Conservation (phyloP, 805 yeast genomes). For the Teunomyces kruisii region DNA sequence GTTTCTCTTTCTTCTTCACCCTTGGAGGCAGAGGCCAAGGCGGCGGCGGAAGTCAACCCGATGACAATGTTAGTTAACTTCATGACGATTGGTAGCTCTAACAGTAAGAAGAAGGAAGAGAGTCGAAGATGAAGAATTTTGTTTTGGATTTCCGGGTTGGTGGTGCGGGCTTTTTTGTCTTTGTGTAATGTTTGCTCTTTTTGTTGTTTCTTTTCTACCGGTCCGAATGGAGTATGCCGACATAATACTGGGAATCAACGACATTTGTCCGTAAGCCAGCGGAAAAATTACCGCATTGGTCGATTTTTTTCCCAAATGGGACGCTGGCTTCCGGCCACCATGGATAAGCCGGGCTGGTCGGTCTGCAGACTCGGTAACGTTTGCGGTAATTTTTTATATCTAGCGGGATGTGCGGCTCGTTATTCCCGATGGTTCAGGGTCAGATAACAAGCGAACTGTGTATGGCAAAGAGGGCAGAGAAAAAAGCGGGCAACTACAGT, state of each 20-base stretch:
- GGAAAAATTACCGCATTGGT: not conserved
- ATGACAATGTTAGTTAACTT: slow-evolving; percentile 43
- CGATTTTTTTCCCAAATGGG: slow-evolving; percentile 1
- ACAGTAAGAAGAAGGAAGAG: not conserved
- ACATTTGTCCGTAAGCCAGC: not conserved
- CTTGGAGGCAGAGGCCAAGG: slow-evolving; percentile 21
- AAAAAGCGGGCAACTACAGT: not conserved
- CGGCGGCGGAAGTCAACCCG: slow-evolving; percentile 40
- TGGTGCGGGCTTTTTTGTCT: slow-evolving; percentile 3
- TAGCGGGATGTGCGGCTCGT: not conserved
- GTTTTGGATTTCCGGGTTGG: slow-evolving; percentile 1
- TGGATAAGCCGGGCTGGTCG: not conserved
- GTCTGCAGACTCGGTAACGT: not conserved
- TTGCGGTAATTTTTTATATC: slow-evolving; percentile 1
- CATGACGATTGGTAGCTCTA: slow-evolving; percentile 26
- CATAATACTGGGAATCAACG: not conserved
- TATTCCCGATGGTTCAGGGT: not conserved
- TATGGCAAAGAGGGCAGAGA: not conserved
- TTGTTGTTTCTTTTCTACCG: not conserved
- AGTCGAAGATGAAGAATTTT: not conserved
- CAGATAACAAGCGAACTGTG: no score
- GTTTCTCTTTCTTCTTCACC: slow-evolving; percentile 13
- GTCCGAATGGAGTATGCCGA: not conserved
- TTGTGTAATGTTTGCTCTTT: slow-evolving; percentile 2
- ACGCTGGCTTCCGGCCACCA: not conserved